Conservation (phyloP, 2,329 filamentous ascomycete genomes). For the Bipolaris gigantea region DNA sequence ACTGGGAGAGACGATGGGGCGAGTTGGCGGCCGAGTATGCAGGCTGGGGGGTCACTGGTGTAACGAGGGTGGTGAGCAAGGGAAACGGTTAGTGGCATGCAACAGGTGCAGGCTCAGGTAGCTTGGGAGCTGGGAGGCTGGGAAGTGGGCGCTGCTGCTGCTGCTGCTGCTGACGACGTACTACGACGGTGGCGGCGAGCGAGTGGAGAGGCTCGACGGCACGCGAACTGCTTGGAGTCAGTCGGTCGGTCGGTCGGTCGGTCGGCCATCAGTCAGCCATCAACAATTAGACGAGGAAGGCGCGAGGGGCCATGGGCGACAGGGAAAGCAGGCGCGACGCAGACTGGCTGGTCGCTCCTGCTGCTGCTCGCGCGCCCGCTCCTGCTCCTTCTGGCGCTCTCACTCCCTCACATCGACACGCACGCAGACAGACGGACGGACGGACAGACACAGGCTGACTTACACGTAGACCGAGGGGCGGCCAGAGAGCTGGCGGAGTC, state of each 20-base stretch:
- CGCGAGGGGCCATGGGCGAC: slow-evolving; percentile 2
- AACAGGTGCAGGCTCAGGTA: slow-evolving; percentile 12
- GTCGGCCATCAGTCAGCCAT: too few species aligned
- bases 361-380: neutral
- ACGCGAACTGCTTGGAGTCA: slow-evolving; percentile 8
- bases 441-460: neutral
- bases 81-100: slow-evolving; percentile 42
- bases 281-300: too few species aligned
- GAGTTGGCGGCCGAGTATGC: slow-evolving; percentile 42
- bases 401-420: neutral
- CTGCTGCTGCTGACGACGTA: slow-evolving; percentile 19
- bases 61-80: slow-evolving; percentile 33
- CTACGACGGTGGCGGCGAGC: neutral
- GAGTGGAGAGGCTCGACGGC: slow-evolving; percentile 9
- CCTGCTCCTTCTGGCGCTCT: neutral
- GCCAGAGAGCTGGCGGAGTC: neutral
- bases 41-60: slow-evolving; percentile 31
- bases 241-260: neutral
- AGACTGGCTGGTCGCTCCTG: slow-evolving; percentile 1
- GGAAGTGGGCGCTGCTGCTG: slow-evolving; percentile 30
- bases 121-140: neutral
- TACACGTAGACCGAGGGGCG: neutral
- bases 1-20: slow-evolving; percentile 34
- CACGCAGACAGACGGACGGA: neutral
- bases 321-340: slow-evolving; percentile 11